Conservation (phyloP, 2,329 filamentous ascomycete genomes). For the Aspergillus persii region DNA sequence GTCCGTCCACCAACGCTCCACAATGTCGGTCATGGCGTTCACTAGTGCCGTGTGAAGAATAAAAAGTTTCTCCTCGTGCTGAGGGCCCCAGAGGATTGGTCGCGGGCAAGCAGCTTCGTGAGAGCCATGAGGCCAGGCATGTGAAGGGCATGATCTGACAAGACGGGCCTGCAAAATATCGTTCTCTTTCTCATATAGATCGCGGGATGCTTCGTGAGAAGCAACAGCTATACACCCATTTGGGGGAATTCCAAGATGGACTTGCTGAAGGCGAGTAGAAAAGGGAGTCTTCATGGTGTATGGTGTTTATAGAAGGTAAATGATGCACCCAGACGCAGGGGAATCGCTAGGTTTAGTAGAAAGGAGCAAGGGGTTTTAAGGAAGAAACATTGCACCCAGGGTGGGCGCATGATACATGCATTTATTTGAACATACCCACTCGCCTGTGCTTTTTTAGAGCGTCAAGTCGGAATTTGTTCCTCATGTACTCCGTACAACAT, state of each 20-base stretch:
- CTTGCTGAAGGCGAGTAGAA: constrained; percentile 1
- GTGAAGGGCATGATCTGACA: background rate
- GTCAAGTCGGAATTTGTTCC: too few relatives aligned
- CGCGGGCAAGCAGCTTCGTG: constrained; percentile 3
- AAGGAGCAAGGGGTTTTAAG: too few relatives aligned
- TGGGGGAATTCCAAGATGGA: background rate
- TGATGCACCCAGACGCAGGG: background rate
- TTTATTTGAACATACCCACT: too few relatives aligned
- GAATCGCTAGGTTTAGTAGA: background rate
- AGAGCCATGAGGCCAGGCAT: constrained; percentile 1
- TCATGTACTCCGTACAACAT: too few relatives aligned
- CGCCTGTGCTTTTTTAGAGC: too few relatives aligned
- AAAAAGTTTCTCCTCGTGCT: constrained; percentile 6
- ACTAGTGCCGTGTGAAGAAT: constrained; percentile 19
- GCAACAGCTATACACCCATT: background rate
- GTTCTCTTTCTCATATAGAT: constrained; percentile 1
- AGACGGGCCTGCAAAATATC: background rate
- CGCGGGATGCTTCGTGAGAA: background rate
- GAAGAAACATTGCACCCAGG: too few relatives aligned
- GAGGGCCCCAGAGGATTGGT: background rate
- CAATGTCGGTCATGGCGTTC: constrained; percentile 24
- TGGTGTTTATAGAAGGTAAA: background rate
- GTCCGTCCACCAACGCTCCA: constrained; percentile 30
- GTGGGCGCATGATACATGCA: too few relatives aligned
- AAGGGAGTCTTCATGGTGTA: background rate